Evolutionary conservation across 169 alveolate genomes (phyloP).

Genomic region (Plasmodium fragile): DNA sequence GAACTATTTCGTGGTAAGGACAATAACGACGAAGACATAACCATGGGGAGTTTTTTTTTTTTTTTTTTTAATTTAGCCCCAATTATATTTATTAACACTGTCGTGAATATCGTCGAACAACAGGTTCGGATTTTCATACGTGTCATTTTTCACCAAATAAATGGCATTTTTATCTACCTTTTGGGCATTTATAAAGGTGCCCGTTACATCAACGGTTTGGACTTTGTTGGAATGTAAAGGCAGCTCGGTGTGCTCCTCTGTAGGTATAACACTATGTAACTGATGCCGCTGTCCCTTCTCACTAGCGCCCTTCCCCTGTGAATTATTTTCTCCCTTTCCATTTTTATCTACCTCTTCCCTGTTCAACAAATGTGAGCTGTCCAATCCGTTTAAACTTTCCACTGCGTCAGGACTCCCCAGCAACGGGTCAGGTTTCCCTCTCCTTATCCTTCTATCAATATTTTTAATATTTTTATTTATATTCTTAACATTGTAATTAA

Average conservation of each 20-base stretch:
- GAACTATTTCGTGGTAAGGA: neutral
- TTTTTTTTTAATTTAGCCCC: slow-evolving; percentile 22
- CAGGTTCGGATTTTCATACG: slow-evolving; percentile 55
- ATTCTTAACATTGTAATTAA: slow-evolving; percentile 57
- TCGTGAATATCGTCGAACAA: slow-evolving; percentile 71
- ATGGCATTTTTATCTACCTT: slow-evolving; percentile 29
- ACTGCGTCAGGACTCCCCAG: neutral
- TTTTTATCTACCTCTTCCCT: neutral
- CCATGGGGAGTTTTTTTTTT: neutral
- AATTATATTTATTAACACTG: slow-evolving; percentile 65
- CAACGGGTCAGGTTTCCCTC: neutral
- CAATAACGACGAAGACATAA: neutral
- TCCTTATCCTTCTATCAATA: slow-evolving; percentile 31
- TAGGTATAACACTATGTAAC: neutral
- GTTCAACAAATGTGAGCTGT: neutral
- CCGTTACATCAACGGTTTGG: slow-evolving; percentile 39
- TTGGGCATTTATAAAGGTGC: slow-evolving; percentile 18
- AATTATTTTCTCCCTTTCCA: neutral
- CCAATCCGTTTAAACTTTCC: slow-evolving; percentile 15
- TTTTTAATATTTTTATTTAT: slow-evolving; percentile 65
- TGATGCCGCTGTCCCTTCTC: neutral
- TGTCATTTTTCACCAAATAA: slow-evolving; percentile 55
- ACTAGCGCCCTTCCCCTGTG: neutral
- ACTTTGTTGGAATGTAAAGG: neutral
- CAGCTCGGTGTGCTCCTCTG: neutral